Evolutionary conservation across 2,329 filamentous ascomycete genomes (phyloP), one percentile per base, ranked within the genome.

Genomic region (Alternaria ventricosa): DNA sequence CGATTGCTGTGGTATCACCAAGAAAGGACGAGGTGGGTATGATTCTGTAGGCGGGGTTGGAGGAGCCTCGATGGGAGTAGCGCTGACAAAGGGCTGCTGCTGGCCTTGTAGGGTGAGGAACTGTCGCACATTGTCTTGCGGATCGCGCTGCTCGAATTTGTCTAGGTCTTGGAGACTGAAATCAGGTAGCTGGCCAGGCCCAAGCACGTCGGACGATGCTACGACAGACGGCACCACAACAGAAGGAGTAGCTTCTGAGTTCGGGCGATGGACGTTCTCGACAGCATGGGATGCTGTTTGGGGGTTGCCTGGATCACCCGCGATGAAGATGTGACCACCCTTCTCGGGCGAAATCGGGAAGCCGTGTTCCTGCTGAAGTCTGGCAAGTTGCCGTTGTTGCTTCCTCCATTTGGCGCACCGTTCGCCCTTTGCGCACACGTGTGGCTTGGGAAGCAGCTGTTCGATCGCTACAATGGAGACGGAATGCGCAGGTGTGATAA

Each of bases 391-490:
- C 33, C 89, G 87, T 79, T 97, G 92, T 75, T 95, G 91, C 77
- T 90, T 93, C 78, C 87, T 88, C 87, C 88, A 97, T 78, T 94
- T 96, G 53, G 88, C 85, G 80, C 94, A 97, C 71, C 91, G 89
- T 79, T 96, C 92, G 49, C 94, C 94, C 79, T 96, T 97, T 49
- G 89, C 88, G 82, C 94, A 97, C 60, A 87, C 87, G 80, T 97
- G 94, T 15, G 90, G 88, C 81, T 93, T 94, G 6, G 94, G 94
- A 58, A 97, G 86, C 57, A 96, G 84, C 79, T 97, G 93, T 81
- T 97, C 94, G 67, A 97, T 97, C 27, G 92, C 94, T 33, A 97
- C 93, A 71, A 97, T 97, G 1, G 93, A 97, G 5, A 96, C 90
- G 1, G 93, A 95, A 78, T 97, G 92, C 62, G 90, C 87, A 3